These are phyloP conservation scores for Kluyveromyces dobzhanskii DNA, from an alignment of 805 yeast genomes.

Conservation along the genomic window DNA sequence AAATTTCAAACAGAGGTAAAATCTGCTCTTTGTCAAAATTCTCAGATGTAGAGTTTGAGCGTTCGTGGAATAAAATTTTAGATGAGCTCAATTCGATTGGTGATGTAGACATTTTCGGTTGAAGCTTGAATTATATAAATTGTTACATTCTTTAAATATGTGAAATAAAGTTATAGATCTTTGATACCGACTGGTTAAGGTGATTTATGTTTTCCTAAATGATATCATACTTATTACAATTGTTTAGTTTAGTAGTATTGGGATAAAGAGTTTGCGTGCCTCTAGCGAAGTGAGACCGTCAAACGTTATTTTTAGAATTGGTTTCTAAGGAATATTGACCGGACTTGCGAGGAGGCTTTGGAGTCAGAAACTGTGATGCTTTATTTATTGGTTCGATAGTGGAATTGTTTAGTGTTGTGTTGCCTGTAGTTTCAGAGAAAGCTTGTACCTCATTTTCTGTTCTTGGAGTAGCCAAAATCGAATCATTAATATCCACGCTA, in stretches of 20 bases:
- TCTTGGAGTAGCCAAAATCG: slow-evolving; percentile 4
- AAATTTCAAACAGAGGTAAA: slow-evolving; percentile 39
- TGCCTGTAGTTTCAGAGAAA: slow-evolving; percentile 3
- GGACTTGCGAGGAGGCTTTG: slow-evolving; percentile 2
- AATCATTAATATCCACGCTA: not conserved
- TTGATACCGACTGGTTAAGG: not conserved
- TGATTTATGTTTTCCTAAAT: not conserved
- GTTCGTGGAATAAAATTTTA: slow-evolving; percentile 39
- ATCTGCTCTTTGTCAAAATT: slow-evolving; percentile 44
- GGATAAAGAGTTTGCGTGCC: no score
- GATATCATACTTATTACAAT: not conserved
- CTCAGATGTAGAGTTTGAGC: slow-evolving; percentile 50
- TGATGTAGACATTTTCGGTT: not conserved
- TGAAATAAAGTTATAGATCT: no score
- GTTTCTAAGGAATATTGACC: slow-evolving; percentile 2
- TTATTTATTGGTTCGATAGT: slow-evolving; percentile 1
- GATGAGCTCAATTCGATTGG: not conserved
- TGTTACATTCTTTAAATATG: no score
- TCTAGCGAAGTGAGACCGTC: not conserved
- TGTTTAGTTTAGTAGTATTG: no score
- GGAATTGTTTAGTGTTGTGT: slow-evolving; percentile 4
- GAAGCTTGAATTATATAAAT: no score
- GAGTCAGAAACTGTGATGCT: slow-evolving; percentile 8
- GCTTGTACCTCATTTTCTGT: not conserved
- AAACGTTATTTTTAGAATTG: not conserved